Base-by-base conservation (phyloP, 2,329 filamentous ascomycete species). In the Laburnicola sp. region DNA sequence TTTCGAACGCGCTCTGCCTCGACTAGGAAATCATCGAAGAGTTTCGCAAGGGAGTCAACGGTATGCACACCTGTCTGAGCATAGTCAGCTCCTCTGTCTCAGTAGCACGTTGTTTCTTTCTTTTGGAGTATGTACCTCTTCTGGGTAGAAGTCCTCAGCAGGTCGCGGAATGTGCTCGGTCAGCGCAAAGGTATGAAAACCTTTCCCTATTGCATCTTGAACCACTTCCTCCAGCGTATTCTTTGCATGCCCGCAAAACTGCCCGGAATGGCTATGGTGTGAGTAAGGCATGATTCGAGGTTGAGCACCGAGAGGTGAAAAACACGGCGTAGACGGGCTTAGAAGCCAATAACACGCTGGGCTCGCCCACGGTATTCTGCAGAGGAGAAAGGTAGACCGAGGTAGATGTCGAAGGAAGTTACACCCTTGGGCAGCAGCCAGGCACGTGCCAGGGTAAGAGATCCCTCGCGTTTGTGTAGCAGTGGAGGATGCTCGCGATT, bases 231-330 rank as follows among this genome's bases (percentile, higher is more conserved):
- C 93, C 7, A 99, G 82, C 21, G 85, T 82, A 70, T 96, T 85
- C 69, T 87, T 85, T 44, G 94, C 94, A 77, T 99, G 94, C 4
- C 64, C 64, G 77, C 94, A 99, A 78, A 99, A 99, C 72, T 99
- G 90, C 57, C 94, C 94, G 32, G 94, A 97, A 76, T 99, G 94
- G 68, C 91, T 96, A 75, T 99, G 94, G 79, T 97, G 95, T 3
- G 94, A 95, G 77, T 96, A 96, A 1, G 93, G 92, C 94, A 97
- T 97, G 45, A 32, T 32, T 32, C 30, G 11, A 32, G 16, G 16
- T 16, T 16, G 16, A 16, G 16, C 16, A 16, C 16, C 16, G 16
- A 16, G 16, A 16, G 16, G 16, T 16, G 16, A 16, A 16, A 16
- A 16, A 16, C 16, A 16, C 16, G 16, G 16, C 16, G 16, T 16